Percentiles rank a stretch among this genome's conserved stretches.
phyloP scores from a whole-genome alignment of 371 early-diverging fungal species.

The Mortierella sp. region DNA sequence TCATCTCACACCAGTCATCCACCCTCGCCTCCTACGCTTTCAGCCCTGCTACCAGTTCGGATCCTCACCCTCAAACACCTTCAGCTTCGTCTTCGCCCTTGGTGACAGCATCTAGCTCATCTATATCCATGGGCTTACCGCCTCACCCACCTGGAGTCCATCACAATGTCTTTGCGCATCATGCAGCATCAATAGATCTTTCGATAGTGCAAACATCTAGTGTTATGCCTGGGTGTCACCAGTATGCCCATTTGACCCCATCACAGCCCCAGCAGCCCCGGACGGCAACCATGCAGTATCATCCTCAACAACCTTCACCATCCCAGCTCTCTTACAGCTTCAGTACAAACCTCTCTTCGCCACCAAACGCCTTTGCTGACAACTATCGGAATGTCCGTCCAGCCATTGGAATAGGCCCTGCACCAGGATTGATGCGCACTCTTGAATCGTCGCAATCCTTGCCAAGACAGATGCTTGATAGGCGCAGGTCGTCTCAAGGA shows the following conservation, averaged over 20 bases:
- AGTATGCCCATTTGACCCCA: neutral
- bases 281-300: neutral
- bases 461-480: neutral
- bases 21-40: neutral
- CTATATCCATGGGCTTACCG: neutral
- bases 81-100: neutral
- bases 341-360: neutral
- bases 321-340: neutral
- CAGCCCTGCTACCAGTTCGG: neutral
- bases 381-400: neutral
- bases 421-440: neutral
- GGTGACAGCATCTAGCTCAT: neutral
- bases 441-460: neutral
- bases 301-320: neutral
- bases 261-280: neutral
- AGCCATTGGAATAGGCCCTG: neutral
- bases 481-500: conserved; percentile 1
- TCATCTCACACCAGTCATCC: neutral
- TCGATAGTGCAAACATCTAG: neutral
- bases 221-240: neutral
- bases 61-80: neutral
- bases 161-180: neutral
- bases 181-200: neutral
- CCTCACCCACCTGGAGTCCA: neutral
- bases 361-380: neutral